Base-by-base conservation (phyloP, 106 monocot species). In the Triglochin maritima region DNA sequence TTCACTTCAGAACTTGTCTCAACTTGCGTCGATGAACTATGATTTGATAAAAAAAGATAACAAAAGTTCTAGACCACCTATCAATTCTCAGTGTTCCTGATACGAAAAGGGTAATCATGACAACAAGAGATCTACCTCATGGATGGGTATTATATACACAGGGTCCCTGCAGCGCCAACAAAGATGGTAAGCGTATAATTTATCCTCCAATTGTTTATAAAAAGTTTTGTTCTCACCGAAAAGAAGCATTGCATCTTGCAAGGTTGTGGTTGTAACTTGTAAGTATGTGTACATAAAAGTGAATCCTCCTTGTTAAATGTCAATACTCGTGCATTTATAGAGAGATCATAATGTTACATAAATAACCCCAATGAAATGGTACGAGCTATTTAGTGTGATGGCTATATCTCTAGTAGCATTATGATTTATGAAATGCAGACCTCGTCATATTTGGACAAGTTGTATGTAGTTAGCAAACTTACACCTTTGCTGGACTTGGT, bases 11-110 rank as follows among this genome's bases (percentile, higher is more conserved):
- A 99, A 99, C 49, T 71, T 99, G 17, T 86, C 98, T 68, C 98
- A 89, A 69, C 73, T 99, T 74, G 98, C 98, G 70, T 86, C 80
- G 5, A 99, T 99, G 59, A 99, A 99, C 74, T 99, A 89, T 65
- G 98, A 99, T 77, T 53, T 99, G 62, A 84, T 99, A 52, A 89
- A 82, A 60, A 98, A 99, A 66, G 59, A 66, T 13, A 74, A 55
- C 53, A 65, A 76, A 57, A 84, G 79, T 46, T 71, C 83, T 7
- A 5, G 69, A 64, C 54, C 73, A 46, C 52, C 74, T 59, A 75
- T 81, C 7, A 81, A 77, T 71, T 43, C 79, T 60, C 70, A 58
- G 7, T 53, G 48, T 17, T 70, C 59, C 46, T 70, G 50, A 60
- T 48, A 44, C 9, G 14, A 48, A 15, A n/a, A n/a, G 10, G 7